phyloP scores from a whole-genome alignment of 1,284 basidiomycete genomes.

The Schizophyllum commune region DNA sequence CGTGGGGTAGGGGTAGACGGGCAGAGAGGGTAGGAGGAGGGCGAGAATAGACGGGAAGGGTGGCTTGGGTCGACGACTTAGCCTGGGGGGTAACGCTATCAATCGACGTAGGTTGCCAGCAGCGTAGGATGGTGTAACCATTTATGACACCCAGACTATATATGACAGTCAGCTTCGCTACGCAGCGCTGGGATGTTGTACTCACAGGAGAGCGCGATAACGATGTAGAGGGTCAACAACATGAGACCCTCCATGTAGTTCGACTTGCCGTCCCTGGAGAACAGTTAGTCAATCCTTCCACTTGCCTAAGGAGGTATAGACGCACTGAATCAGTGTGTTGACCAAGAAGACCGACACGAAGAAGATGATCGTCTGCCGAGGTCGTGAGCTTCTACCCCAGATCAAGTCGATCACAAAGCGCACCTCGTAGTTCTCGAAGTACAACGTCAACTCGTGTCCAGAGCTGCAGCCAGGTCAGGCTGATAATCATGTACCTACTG shows the following conservation, averaged over 20 bases:
- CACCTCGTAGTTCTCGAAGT: conserved; percentile 77
- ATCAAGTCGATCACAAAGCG: conserved; percentile 12
- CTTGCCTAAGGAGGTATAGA: conserved; percentile 11
- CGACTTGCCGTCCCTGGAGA: conserved; percentile 65
- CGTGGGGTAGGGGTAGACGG: too few relatives aligned
- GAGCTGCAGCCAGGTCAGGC: conserved; percentile 20
- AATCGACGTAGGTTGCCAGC: not conserved
- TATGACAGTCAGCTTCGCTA: conserved; percentile 1
- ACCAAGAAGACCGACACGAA: conserved; percentile 83
- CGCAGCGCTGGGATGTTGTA: conserved; percentile 1
- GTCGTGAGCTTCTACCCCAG: not conserved
- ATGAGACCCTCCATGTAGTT: conserved; percentile 88
- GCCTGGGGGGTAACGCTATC: not conserved
- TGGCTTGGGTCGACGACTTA: not conserved
- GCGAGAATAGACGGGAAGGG: not conserved
- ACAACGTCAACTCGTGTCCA: conserved; percentile 73
- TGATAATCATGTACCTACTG: not conserved
- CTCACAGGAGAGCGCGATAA: conserved; percentile 52
- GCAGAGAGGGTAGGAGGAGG: not conserved
- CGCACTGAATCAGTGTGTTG: conserved; percentile 70
- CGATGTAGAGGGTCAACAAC: conserved; percentile 55
- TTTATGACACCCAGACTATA: conserved; percentile 21
- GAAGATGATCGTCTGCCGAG: conserved; percentile 63
- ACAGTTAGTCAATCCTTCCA: conserved; percentile 3
- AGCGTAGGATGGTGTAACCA: not conserved